Evolutionary conservation across 345 rosid genomes (phyloP).

Genomic region (Brassica rapa): DNA sequence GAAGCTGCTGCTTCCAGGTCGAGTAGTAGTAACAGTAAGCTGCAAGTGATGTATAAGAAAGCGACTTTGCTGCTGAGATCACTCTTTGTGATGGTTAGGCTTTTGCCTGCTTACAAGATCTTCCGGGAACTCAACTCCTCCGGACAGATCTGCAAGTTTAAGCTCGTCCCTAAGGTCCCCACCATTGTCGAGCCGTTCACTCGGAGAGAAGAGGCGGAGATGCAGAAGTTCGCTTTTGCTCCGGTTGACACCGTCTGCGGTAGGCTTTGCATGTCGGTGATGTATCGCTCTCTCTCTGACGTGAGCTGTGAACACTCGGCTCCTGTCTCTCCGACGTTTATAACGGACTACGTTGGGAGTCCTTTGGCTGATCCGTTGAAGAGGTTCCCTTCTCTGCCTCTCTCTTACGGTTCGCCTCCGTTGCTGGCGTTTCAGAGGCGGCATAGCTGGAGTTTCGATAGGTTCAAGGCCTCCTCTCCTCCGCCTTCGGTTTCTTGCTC

Average conservation of each 20-base stretch:
- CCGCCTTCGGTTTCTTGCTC: slow-evolving; percentile 70
- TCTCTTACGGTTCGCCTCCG: slow-evolving; percentile 72
- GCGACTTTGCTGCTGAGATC: slow-evolving; percentile 80
- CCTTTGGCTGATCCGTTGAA: slow-evolving; percentile 88
- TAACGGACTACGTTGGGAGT: slow-evolving; percentile 92
- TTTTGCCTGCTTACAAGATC: slow-evolving; percentile 86
- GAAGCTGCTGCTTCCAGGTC: slow-evolving; percentile 55
- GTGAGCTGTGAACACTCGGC: slow-evolving; percentile 67
- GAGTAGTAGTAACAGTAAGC: slow-evolving; percentile 51
- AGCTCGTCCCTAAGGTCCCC: slow-evolving; percentile 79
- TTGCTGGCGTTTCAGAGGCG: slow-evolving; percentile 76
- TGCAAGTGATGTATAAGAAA: slow-evolving; percentile 75
- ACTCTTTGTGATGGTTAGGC: slow-evolving; percentile 77
- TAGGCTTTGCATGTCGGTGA: slow-evolving; percentile 81
- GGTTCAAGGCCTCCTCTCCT: slow-evolving; percentile 61
- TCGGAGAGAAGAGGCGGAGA: slow-evolving; percentile 79
- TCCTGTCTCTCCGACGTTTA: slow-evolving; percentile 79
- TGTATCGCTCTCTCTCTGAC: slow-evolving; percentile 64
- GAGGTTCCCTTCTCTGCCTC: slow-evolving; percentile 77
- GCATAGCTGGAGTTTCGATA: slow-evolving; percentile 91
- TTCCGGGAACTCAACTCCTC: slow-evolving; percentile 77
- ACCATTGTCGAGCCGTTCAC: slow-evolving; percentile 80
- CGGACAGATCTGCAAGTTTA: slow-evolving; percentile 56
- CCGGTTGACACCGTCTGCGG: slow-evolving; percentile 86
- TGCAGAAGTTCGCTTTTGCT: slow-evolving; percentile 78